Evolutionary conservation across 169 alveolate species (phyloP), one percentile per base, ranked within the genome.

Genomic region (Babesia ovata): DNA sequence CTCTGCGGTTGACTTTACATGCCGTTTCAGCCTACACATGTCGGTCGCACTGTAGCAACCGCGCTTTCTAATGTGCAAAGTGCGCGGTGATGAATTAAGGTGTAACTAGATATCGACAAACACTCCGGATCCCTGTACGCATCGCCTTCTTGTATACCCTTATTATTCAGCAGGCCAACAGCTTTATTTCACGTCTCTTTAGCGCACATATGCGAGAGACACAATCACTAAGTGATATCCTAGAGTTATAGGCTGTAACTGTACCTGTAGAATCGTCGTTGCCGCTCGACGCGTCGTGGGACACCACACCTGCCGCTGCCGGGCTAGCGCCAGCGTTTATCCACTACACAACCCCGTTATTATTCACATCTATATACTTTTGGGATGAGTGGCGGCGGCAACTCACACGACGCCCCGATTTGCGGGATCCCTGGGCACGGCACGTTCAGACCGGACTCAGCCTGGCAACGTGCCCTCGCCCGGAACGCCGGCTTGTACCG

Each of bases 401-500:
- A 52, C 48, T 19, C 46, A 0, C 75, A 70, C 52, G 19, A 53
- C 54, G 78, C 58, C 24, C 17, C 67, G 11, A 24, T 44, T 56
- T 56, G 56, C 44, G 73, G 75, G 48, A 39, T 81, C 22, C 83
- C 88, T 0, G 88, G 88, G 13, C 49, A 42, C 42, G 85, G 84
- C 17, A 16, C 62, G 16, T 71, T 57, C 48, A 45, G 44, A 63
- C 84, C 88, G n/a, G 73, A 26, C 13, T 58, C 75, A 19, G 62
- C 88, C 14, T 81, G 88, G 88, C 78, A 65, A 54, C 58, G 88
- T 42, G 67, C 88, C 39, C 33, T 81, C 44, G 88, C 88, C 24
- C 54, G 62, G 6, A 62, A 42, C 36, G 75, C 88, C 57, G 88
- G 88, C 17, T 45, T 81, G 28, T 71, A 69, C 63, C 14, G 33